phyloP scores from a whole-genome alignment of 805 yeast genomes.

The Ogataea parapolymorpha region DNA sequence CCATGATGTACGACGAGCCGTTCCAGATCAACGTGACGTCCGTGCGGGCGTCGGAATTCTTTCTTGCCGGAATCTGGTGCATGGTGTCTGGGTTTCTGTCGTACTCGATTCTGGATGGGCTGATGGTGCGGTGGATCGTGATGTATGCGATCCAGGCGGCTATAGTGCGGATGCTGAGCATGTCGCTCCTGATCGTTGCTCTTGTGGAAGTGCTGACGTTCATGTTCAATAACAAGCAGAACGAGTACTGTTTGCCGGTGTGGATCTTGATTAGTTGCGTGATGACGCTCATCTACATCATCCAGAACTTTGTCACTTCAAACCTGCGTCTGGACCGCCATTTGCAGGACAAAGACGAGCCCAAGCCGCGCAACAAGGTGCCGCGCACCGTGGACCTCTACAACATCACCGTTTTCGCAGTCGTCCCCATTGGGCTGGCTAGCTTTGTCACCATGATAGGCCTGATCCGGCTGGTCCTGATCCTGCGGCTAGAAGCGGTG shows the following conservation, averaged over 20 bases:
- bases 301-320: constrained; percentile 86
- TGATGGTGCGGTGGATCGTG: constrained; percentile 92
- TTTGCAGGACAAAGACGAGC: constrained; percentile 14
- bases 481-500: constrained; percentile 63
- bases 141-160: constrained; percentile 87
- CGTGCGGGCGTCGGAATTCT: constrained; percentile 73
- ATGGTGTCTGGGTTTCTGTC: constrained; percentile 81
- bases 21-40: constrained; percentile 37
- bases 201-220: constrained; percentile 65
- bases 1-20: constrained; percentile 19
- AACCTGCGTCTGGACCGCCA: constrained; percentile 47
- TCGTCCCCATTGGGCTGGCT: constrained; percentile 95
- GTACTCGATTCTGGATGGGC: constrained; percentile 79
- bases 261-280: constrained; percentile 91
- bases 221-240: constrained; percentile 60
- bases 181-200: constrained; percentile 70
- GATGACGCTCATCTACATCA: constrained; percentile 72
- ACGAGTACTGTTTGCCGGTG: constrained; percentile 71
- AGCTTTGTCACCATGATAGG: constrained; percentile 91
- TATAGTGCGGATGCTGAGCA: constrained; percentile 77
- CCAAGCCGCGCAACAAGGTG: constrained; percentile 26
- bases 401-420: constrained; percentile 91
- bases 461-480: constrained; percentile 67
- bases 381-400: constrained; percentile 80
- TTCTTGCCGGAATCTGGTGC: constrained; percentile 90